Evolutionary conservation across 2,329 filamentous ascomycete genomes (phyloP).

Genomic region (Rhytidhysteron rufulum): DNA sequence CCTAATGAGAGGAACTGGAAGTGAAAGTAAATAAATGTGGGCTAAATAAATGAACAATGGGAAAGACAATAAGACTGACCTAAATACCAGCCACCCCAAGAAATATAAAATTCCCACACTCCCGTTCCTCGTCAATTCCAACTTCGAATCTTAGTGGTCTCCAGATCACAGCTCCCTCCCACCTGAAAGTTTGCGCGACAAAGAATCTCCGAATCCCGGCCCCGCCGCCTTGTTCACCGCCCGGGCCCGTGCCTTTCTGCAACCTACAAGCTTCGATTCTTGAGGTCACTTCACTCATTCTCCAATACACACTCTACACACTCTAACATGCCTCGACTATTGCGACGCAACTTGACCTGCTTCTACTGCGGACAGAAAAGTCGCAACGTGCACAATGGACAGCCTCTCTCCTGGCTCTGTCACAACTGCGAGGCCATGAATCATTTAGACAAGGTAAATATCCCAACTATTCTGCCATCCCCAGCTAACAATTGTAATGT

Average conservation of each 20-base stretch:
- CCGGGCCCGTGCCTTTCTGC: background rate
- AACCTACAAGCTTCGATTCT: background rate
- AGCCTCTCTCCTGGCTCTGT: constrained; percentile 27
- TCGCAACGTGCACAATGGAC: constrained; percentile 16
- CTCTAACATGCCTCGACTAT: constrained; percentile 20
- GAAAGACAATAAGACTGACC: background rate
- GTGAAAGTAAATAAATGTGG: too few relatives aligned
- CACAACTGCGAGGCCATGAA: constrained; percentile 80
- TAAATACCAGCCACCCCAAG: too few relatives aligned
- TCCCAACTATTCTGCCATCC: background rate
- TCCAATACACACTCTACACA: too few relatives aligned
- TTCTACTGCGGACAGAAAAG: constrained; percentile 30
- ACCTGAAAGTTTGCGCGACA: background rate
- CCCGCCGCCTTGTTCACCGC: constrained; percentile 2
- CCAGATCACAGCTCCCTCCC: too few relatives aligned
- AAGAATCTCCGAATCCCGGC: background rate
- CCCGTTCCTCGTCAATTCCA: too few relatives aligned
- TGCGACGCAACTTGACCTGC: constrained; percentile 32
- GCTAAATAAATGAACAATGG: too few relatives aligned
- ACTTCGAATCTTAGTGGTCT: too few relatives aligned
- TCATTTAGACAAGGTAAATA: constrained; percentile 75
- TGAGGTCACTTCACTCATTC: too few relatives aligned
- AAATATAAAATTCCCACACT: too few relatives aligned
- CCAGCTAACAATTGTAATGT: constrained; percentile 16
- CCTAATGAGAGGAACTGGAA: too few relatives aligned